phyloP scores from a whole-genome alignment of 176 grass and related monocot species.

The Bonia amplexicaulis region DNA sequence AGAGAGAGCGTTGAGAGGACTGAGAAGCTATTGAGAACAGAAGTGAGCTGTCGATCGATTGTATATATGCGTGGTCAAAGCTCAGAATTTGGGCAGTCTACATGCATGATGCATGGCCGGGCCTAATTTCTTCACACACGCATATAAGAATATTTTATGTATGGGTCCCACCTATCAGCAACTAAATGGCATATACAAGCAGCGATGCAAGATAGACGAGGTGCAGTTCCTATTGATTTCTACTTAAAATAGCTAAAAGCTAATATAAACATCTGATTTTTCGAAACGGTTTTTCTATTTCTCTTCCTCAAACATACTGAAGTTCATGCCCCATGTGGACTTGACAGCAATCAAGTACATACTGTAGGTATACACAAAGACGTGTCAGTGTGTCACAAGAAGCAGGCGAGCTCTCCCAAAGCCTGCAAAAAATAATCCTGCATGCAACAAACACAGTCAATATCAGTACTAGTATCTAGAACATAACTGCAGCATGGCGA shows the following conservation, averaged over 20 bases:
- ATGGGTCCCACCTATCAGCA: background rate
- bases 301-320: background rate
- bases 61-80: background rate
- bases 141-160: background rate
- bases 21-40: background rate
- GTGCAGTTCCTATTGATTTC: no score
- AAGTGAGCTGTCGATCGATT: background rate
- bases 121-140: background rate
- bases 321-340: background rate
- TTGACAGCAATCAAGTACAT: background rate
- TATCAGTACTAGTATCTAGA: background rate
- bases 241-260: no score
- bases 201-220: no score
- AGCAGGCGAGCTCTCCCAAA: background rate
- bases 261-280: no score
- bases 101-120: background rate
- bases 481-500: background rate
- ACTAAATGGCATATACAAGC: background rate
- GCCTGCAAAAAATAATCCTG: background rate
- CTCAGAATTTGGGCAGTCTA: background rate
- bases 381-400: background rate
- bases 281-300: no score
- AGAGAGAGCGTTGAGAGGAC: background rate
- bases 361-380: slow-evolving; percentile 5
- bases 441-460: background rate